These are phyloP conservation scores for Wickerhamomyces sp. DNA, from an alignment of 1,139 yeast species.

Conservation along the genomic window DNA sequence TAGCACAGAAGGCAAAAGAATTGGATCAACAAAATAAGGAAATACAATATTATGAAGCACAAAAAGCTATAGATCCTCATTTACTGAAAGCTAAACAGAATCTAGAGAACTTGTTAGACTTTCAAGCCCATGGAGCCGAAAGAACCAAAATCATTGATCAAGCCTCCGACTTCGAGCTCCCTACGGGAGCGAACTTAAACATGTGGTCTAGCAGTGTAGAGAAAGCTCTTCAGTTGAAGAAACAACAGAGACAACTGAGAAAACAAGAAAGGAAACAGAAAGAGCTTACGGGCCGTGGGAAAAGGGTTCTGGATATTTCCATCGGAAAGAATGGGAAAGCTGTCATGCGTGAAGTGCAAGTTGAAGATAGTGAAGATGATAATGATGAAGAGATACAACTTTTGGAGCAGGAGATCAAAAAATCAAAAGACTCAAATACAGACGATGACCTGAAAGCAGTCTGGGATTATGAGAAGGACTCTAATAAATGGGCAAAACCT, in stretches of 20 bases:
- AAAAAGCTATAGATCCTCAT: slow-evolving; percentile 45
- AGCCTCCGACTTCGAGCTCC: slow-evolving; percentile 80
- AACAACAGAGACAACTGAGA: slow-evolving; percentile 71
- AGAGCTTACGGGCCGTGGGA: slow-evolving; percentile 66
- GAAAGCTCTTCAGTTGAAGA: slow-evolving; percentile 74
- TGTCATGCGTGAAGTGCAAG: slow-evolving; percentile 29
- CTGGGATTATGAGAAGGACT: slow-evolving; percentile 59
- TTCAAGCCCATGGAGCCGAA: slow-evolving; percentile 84
- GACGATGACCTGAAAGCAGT: slow-evolving; percentile 31
- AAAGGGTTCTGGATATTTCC: slow-evolving; percentile 70
- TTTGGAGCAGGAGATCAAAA: slow-evolving; percentile 31
- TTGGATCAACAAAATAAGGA: slow-evolving; percentile 36
- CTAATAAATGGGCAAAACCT: slow-evolving; percentile 40
- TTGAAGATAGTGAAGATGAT: slow-evolving; percentile 24
- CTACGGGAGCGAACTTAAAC: slow-evolving; percentile 43
- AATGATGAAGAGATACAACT: slow-evolving; percentile 28
- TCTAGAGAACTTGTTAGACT: slow-evolving; percentile 66
- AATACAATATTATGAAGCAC: slow-evolving; percentile 32
- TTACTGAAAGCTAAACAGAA: slow-evolving; percentile 65
- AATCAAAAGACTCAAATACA: slow-evolving; percentile 27
- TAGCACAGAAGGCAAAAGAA: slow-evolving; percentile 37
- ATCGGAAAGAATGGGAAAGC: slow-evolving; percentile 78
- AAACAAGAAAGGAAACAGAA: slow-evolving; percentile 56
- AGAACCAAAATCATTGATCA: slow-evolving; percentile 90
- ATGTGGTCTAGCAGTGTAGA: slow-evolving; percentile 90